Base-by-base conservation (phyloP, 73 alveolate species). In the Paramecium pentaurelia region DNA sequence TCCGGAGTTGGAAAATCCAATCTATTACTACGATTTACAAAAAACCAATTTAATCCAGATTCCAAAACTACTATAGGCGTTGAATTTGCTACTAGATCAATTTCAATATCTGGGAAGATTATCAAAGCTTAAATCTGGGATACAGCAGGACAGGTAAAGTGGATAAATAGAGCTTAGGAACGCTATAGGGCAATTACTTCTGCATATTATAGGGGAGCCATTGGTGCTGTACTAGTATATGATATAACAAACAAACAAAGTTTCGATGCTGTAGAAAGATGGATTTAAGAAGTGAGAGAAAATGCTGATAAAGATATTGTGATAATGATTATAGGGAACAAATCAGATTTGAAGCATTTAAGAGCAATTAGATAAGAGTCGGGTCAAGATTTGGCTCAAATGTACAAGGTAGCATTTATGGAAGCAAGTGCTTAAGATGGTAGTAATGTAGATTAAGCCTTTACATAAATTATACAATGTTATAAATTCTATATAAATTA, bases 1-100 rank as follows among this genome's bases (percentile, higher is more conserved):
- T 92, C 97, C 36, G 97, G 98, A n/a, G 98, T 96, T 9, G 98
- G 98, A 28, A 96, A 96, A 83, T 95, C 98, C 9, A 96, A 96
- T 86, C 95, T 96, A n/a, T 90, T 96, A 32, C 51, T 93, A 25
- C 49, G 97, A 40, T 96, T 87, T 92, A 93, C 98, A 18, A 91
- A 88, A 80, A 91, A 96, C 73, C 70, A 91, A 77, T 96, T 96
- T 85, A 87, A 92, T 77, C 49, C 75, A 36, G 95, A 95, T 27
- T 93, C 95, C 37, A 88, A 93, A 85, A 93, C 97, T n/a, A 96
- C 98, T 1, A 93, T 96, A 38, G 98, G 98, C 11, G 97, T 95
- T 54, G 97, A 93, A 54, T 93, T 93, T 92, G 97, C 97, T 1
- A 92, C 97, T 11, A 58, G 92, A 45, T 64, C 86, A 6, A 75